Base-by-base conservation (phyloP, 805 yeast genomes). In the Cyberlindnera bimundalis region DNA sequence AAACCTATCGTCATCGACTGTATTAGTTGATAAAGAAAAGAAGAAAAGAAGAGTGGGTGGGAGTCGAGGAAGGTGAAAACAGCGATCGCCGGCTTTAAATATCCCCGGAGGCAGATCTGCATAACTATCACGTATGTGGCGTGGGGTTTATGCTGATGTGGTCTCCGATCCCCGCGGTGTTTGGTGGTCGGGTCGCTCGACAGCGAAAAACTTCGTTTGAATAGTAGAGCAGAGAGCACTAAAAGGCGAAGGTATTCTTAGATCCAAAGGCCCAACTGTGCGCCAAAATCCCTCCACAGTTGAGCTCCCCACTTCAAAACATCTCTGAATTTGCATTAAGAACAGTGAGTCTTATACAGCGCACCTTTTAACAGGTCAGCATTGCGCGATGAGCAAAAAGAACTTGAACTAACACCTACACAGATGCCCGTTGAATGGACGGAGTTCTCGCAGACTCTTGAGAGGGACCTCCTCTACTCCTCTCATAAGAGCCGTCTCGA, bases 1-100 rank as follows among this genome's bases (percentile, higher is more conserved):
- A 48, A 48, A 16, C 64, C 72, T 63, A 52, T 71, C 78, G 61
- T 74, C 78, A 71, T 70, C 64, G 78, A 70, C 78, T 73, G 78
- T 69, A 19, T 64, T 73, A 74, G 79, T 73, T 74, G 79, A 70
- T 71, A 53, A 55, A 45, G 70, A 66, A 29, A 35, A 39, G 44
- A 35, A 37, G 42, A 40, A 23, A n/a, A 9, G 24, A 21, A 35
- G 30, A 8, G 42, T 19, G 29, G 11, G 25, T 10, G 25, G 20
- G 10, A 30, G 21, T 13, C 6, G 21, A 16, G 32, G 4, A n/a
- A n/a, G n/a, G n/a, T 18, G 15, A 21, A 21, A 21, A 21, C 24
- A 21, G 9, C 24, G 9, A 6, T 21, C 24, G 24, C 6, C 24
- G 24, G 9, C 10, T 10, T 21, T 21, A 21, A 21, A 21, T 21